These are phyloP conservation scores for Eimeria maxima DNA, from an alignment of 169 alveolate genomes.

Conservation along the genomic window DNA sequence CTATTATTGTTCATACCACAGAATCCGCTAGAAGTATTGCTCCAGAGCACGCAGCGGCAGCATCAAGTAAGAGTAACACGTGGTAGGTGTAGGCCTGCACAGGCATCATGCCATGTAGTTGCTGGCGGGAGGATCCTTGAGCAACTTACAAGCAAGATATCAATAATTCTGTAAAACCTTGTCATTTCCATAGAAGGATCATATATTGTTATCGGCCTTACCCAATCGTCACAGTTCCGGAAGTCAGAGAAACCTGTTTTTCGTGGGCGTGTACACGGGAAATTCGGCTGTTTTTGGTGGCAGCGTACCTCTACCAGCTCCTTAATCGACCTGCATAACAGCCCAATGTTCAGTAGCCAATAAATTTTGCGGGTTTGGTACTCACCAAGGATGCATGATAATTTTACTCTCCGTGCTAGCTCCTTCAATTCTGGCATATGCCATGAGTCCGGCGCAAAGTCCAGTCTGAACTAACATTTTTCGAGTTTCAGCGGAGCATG, in stretches of 20 bases:
- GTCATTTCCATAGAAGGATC: background rate
- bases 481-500: background rate
- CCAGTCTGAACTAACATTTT: conserved; percentile 52
- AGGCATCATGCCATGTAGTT: background rate
- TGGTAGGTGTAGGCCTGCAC: conserved; percentile 66
- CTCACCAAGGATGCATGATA: conserved; percentile 76
- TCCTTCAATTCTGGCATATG: conserved; percentile 50
- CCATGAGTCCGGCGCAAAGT: conserved; percentile 51
- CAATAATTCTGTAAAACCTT: background rate
- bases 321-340: conserved; percentile 46
- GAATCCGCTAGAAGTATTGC: conserved; percentile 60
- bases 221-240: conserved; percentile 78
- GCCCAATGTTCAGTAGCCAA: background rate
- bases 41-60: conserved; percentile 56
- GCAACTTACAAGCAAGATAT: conserved; percentile 45
- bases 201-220: background rate
- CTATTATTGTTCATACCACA: background rate
- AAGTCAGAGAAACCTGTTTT: conserved; percentile 60
- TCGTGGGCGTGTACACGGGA: background rate
- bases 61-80: conserved; percentile 33
- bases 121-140: background rate
- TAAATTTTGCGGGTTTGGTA: background rate
- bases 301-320: conserved; percentile 66
- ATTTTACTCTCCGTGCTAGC: conserved; percentile 73
- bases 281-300: background rate